Evolutionary conservation across 2,329 filamentous ascomycete genomes (phyloP), one percentile per base, ranked within the genome.

Genomic region (Colletotrichum coccodes): DNA sequence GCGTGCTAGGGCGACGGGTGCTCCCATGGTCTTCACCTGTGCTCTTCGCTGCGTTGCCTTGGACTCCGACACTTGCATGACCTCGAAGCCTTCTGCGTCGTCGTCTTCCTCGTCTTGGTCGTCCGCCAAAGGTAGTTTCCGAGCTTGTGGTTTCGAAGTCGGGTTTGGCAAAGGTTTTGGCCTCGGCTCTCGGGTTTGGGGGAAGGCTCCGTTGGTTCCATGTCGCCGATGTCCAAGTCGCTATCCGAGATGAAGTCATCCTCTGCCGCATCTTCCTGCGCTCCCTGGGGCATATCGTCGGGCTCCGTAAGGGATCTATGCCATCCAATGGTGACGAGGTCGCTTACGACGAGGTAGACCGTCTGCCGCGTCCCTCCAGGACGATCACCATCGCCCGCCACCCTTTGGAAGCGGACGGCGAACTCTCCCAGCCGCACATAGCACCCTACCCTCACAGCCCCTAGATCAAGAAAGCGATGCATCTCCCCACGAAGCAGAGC

Each of bases 381-480:
- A 0, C 46, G 67, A 60, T 47, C 68, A 16, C n/a, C 49, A 0
- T 72, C 16, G n/a, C 46, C 44, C 18, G 16, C 23, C 63, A 59
- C 47, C 26, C 63, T 47, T 21, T 50, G 30, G 11, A 56, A 49
- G 32, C 57, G 59, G 7, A 60, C 44, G 6, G 30, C 60, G 9
- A 85, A 84, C 9, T 74, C 72, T 32, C 84, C 80, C n/a, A 86
- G 72, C 42, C 79, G 80, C 26, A 89, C 80, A 71, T 87, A 87
- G 47, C 81, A 82, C 1, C 87, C 87, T 12, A 84, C 77, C 4
- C 76, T 77, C 40, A 89, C 72, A n/a, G 83, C 79, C 2, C 80
- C 82, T 1, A 73, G 74, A 46, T 86, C 81, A 9, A 87, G 78
- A n/a, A 86, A 81, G 4, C 80, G 79, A 58, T 88, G 85, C 76